phyloP scores from a whole-genome alignment of 2,329 filamentous ascomycete genomes.

The Pseudogymnoascus sp. region DNA sequence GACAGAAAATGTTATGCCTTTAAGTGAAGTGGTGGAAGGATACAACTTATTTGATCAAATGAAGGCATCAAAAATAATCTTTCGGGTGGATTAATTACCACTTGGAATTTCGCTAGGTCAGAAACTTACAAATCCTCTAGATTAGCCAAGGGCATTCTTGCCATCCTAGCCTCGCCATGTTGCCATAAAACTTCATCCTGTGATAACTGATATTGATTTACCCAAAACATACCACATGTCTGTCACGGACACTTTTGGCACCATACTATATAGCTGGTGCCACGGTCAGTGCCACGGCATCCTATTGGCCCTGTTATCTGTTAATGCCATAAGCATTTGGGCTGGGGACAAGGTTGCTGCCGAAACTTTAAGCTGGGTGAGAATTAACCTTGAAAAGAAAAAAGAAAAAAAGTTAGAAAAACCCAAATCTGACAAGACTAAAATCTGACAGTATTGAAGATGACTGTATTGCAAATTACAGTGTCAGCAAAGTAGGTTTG shows the following conservation, averaged over 20 bases:
- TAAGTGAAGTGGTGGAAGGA: slow-evolving; percentile 52
- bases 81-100: slow-evolving; percentile 26
- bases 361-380: background rate
- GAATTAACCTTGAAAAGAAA: background rate
- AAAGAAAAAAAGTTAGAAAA: background rate
- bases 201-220: background rate
- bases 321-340: background rate
- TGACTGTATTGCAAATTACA: background rate
- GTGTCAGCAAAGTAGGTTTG: background rate
- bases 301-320: background rate
- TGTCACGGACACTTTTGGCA: background rate
- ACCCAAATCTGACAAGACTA: background rate
- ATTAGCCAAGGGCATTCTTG: background rate
- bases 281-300: background rate
- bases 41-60: slow-evolving; percentile 62
- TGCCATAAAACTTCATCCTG: background rate
- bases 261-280: background rate
- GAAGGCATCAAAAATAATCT: slow-evolving; percentile 64
- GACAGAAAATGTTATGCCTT: slow-evolving; percentile 62
- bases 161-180: background rate
- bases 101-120: background rate
- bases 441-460: background rate
- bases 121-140: background rate
- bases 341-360: background rate
- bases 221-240: background rate